Percentiles rank a stretch among this genome's conserved stretches.
phyloP scores from a whole-genome alignment of 192 early-diverging fungal species.

The Gryganskiella cystojenkinii region DNA sequence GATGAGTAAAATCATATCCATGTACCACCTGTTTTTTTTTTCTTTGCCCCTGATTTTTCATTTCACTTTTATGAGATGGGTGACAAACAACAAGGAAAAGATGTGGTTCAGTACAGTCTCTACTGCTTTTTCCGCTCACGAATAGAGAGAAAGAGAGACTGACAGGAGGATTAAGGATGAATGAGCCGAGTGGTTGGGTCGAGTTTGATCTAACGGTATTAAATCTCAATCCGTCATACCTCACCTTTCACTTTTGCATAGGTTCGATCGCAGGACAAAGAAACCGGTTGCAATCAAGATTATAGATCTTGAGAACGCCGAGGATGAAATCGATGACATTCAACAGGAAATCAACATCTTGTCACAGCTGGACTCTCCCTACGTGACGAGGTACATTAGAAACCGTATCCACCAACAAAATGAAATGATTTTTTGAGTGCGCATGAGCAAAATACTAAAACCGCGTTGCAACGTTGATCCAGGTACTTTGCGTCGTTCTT shows the following conservation, averaged over 20 bases:
- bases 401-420: conserved; percentile 7
- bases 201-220: background rate
- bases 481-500: conserved; percentile 93
- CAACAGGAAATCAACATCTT: conserved; percentile 97
- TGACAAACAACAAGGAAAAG: too few relatives aligned
- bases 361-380: conserved; percentile 89
- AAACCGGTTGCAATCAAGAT: conserved; percentile 95
- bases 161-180: too few relatives aligned
- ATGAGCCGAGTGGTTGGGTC: background rate
- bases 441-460: background rate
- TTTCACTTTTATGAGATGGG: too few relatives aligned
- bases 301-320: conserved; percentile 95
- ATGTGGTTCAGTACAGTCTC: too few relatives aligned
- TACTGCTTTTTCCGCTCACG: conserved; percentile 5
- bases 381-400: conserved; percentile 74
- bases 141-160: background rate
- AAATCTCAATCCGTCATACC: background rate
- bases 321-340: conserved; percentile 99
- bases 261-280: conserved; percentile 72
- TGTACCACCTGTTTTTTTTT: too few relatives aligned
- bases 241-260: conserved; percentile 58
- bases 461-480: background rate
- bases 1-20: too few relatives aligned
- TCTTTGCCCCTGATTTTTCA: too few relatives aligned
- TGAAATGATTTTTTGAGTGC: background rate